These are phyloP conservation scores for Rhodotorula babjevae DNA, from an alignment of 768 basidiomycete genomes.

Conservation along the genomic window DNA sequence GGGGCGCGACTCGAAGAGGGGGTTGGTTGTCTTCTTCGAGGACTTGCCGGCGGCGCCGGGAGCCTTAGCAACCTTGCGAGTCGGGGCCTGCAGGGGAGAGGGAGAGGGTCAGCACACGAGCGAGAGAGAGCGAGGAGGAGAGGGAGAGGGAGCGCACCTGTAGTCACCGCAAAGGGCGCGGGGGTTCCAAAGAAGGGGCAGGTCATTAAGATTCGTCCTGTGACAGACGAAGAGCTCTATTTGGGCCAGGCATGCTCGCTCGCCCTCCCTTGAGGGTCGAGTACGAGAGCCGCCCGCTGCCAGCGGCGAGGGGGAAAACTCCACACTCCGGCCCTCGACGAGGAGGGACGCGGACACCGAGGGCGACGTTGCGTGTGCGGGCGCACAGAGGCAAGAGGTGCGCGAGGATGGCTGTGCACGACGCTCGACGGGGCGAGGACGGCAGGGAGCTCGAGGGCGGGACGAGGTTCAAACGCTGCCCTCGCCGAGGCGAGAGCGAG, in stretches of 20 bases:
- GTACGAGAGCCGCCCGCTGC: constrained; percentile 3
- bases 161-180: not conserved
- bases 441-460: too few relatives aligned
- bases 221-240: constrained; percentile 31
- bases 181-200: constrained; percentile 2
- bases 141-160: constrained; percentile 13
- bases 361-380: not conserved
- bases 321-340: constrained; percentile 12
- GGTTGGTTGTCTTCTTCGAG: constrained; percentile 75
- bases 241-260: not conserved
- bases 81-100: constrained; percentile 14
- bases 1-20: constrained; percentile 82
- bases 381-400: not conserved
- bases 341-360: constrained; percentile 23
- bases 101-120: not conserved
- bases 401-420: not conserved
- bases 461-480: not conserved
- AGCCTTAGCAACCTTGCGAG: constrained; percentile 47
- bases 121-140: not conserved
- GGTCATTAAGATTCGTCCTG: constrained; percentile 36
- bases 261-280: not conserved
- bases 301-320: not conserved
- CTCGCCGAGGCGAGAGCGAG: not conserved
- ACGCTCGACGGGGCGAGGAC: not conserved
- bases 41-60: constrained; percentile 65